Percentiles rank a stretch among this genome's conserved stretches.
phyloP scores from a whole-genome alignment of 2,329 filamentous ascomycete species.

The Penicillium sp. region DNA sequence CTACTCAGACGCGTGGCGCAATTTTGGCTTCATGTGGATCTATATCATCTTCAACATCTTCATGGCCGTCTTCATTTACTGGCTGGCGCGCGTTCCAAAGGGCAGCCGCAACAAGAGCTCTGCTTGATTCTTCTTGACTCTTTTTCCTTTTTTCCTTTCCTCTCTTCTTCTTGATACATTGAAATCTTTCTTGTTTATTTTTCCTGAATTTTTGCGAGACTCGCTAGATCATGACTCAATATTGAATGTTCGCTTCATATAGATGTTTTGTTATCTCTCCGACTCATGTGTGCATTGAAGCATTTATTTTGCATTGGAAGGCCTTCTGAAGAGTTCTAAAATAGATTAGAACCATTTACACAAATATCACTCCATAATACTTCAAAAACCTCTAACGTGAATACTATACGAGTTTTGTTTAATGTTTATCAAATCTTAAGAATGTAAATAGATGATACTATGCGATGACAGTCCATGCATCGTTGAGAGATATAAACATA shows the following conservation, averaged over 20 bases:
- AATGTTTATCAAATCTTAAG: too few relatives aligned
- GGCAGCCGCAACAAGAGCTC: conserved; percentile 23
- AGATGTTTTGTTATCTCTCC: neutral
- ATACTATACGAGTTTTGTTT: too few relatives aligned
- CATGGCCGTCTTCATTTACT: conserved; percentile 62
- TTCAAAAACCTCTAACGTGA: too few relatives aligned
- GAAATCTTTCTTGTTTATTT: neutral
- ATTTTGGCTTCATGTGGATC: conserved; percentile 69
- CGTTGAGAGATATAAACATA: neutral
- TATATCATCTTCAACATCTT: conserved; percentile 65
- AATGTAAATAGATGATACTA: neutral
- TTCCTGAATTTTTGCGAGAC: neutral
- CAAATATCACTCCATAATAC: neutral
- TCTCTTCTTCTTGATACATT: neutral
- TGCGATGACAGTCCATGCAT: neutral
- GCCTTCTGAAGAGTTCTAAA: neutral
- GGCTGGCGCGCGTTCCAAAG: conserved; percentile 58
- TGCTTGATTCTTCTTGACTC: neutral
- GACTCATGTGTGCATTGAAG: neutral
- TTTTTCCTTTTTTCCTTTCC: neutral
- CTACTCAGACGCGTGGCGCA: conserved; percentile 61
- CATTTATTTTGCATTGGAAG: neutral
- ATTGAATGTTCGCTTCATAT: neutral
- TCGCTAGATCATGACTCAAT: neutral
- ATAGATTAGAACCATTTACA: neutral